Percentiles rank a stretch among this genome's conserved stretches.
phyloP scores from a whole-genome alignment of 2,329 filamentous ascomycete species.

The Sclerotinia glacialis region DNA sequence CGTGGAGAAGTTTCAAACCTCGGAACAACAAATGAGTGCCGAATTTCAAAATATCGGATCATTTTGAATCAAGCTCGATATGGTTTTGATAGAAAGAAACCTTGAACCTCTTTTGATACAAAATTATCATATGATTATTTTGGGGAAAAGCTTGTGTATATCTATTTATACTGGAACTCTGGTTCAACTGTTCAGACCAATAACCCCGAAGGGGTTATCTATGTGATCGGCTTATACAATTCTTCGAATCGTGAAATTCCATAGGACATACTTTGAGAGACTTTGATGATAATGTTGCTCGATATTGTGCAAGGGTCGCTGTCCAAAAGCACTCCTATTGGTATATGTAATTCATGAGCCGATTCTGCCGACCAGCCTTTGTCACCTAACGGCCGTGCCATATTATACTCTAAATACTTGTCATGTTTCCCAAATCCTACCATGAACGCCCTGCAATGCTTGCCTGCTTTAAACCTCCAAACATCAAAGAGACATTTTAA shows the following conservation, averaged over 20 bases:
- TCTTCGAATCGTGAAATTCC: neutral
- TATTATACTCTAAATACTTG: conserved; percentile 19
- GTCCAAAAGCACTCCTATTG: conserved; percentile 12
- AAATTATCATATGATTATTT: too few relatives aligned
- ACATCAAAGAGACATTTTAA: conserved; percentile 21
- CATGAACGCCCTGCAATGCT: conserved; percentile 25
- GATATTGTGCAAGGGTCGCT: neutral
- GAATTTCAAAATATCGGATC: too few relatives aligned
- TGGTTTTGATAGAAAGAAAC: too few relatives aligned
- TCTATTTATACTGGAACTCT: too few relatives aligned
- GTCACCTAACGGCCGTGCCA: conserved; percentile 15
- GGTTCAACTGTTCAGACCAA: too few relatives aligned
- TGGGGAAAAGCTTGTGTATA: too few relatives aligned
- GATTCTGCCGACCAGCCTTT: neutral
- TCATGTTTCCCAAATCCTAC: conserved; percentile 14
- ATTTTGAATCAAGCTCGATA: too few relatives aligned
- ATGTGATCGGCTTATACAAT: too few relatives aligned
- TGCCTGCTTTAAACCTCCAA: conserved; percentile 20
- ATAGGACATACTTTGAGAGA: neutral
- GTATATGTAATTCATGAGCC: conserved; percentile 22
- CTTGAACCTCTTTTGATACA: too few relatives aligned
- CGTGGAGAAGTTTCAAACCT: too few relatives aligned
- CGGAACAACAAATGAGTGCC: too few relatives aligned
- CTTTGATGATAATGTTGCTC: neutral
- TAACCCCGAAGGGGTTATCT: too few relatives aligned